These are phyloP conservation scores for Elongisporangium prolatum DNA, from an alignment of 352 stramenopile genomes.

Conservation along the genomic window DNA sequence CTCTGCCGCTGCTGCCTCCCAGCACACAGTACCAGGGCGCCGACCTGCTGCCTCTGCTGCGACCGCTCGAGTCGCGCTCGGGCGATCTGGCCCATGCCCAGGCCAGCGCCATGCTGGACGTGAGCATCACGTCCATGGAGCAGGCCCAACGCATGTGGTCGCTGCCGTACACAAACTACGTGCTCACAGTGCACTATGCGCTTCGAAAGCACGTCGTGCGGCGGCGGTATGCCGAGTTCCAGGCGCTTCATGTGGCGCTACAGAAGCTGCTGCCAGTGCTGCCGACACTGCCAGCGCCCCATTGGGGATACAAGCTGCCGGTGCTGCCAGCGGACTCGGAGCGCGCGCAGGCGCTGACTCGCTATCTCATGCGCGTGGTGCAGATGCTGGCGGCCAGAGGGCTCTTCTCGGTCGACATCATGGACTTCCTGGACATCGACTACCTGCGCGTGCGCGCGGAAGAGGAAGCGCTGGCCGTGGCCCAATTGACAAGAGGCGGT, in stretches of 20 bases:
- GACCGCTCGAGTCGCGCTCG: slow-evolving; percentile 25
- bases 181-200: slow-evolving; percentile 68
- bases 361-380: slow-evolving; percentile 52
- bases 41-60: slow-evolving; percentile 34
- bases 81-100: slow-evolving; percentile 22
- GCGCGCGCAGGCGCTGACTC: slow-evolving; percentile 27
- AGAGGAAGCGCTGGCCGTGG: slow-evolving; percentile 50
- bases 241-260: slow-evolving; percentile 34
- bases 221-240: slow-evolving; percentile 63
- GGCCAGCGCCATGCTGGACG: slow-evolving; percentile 57
- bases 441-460: slow-evolving; percentile 37
- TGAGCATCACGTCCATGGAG: slow-evolving; percentile 58
- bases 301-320: slow-evolving; percentile 38
- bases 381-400: slow-evolving; percentile 40
- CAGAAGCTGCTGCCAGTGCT: slow-evolving; percentile 43
- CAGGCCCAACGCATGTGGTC: slow-evolving; percentile 41
- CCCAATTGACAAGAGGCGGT: slow-evolving; percentile 22
- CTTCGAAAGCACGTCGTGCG: slow-evolving; percentile 62
- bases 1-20: slow-evolving; percentile 37
- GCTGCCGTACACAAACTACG: slow-evolving; percentile 73
- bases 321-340: slow-evolving; percentile 18
- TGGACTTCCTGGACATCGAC: slow-evolving; percentile 68
- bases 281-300: slow-evolving; percentile 38
- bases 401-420: slow-evolving; percentile 60
- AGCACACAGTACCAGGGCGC: slow-evolving; percentile 24